Base-by-base conservation (phyloP, 352 stramenopile genomes). In the Phytophthora sp. region DNA sequence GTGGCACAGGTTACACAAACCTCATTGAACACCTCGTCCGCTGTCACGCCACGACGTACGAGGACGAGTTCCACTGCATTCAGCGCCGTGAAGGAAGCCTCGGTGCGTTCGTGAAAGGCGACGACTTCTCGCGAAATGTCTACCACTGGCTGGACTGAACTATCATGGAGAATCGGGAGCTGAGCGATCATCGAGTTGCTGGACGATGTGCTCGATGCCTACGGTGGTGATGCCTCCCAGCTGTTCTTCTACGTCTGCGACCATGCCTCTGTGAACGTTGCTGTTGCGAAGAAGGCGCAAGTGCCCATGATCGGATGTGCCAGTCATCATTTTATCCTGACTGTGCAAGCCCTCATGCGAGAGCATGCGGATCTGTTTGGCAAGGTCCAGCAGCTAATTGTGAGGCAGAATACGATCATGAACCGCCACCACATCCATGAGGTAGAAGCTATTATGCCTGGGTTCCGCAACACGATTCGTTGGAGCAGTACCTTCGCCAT, bases 241-340 rank as follows among this genome's bases (percentile, higher is more conserved):
- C 39, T 63, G 11, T 63, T 58, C 7, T 69, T 69, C 39, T 45
- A 53, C 15, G 31, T 69, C 1, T 66, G 58, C 38, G 46, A 69
- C 38, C 44, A 69, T 26, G 65, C 65, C 2, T 65, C 45, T 0
- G 53, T 61, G 15, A 65, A 73, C 11, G 52, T 50, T 3, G 36
- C 49, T 16, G 46, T 63, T 2, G 47, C 61, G 0, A 70, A 52
- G 26, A 64, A 71, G 16, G 49, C 44, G 0, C 13, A 2, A 12
- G 44, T 74, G 6, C 67, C 60, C 0, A 74, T 67, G 61, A 67
- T 74, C 5, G 61, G 56, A 2, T 71, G 67, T 21, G 61, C 61
- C 13, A 69, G 51, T n/a, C n/a, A n/a, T n/a, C n/a, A n/a, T n/a
- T n/a, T n/a, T n/a, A n/a, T n/a, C n/a, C n/a, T n/a, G n/a, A n/a